phyloP scores from a whole-genome alignment of 441 rosid genomes.

The Dalechampia spathulata region DNA sequence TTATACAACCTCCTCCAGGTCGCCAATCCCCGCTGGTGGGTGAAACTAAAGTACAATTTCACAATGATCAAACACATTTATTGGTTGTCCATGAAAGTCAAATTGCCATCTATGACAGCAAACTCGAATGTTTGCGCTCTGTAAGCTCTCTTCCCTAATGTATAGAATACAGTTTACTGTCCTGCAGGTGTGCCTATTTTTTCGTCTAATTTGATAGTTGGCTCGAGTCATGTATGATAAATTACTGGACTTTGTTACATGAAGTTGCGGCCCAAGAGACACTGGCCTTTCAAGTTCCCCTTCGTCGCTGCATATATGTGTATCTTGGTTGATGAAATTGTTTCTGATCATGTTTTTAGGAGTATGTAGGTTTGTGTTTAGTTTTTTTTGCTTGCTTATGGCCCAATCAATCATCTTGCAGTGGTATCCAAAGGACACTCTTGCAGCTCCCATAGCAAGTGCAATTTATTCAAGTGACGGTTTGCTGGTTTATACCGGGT shows the following conservation, averaged over 20 bases:
- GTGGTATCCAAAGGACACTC: constrained; percentile 52
- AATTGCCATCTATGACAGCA: constrained; percentile 54
- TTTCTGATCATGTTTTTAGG: not conserved
- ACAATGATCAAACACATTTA: constrained; percentile 56
- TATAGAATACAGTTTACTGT: no score
- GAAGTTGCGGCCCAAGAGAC: no score
- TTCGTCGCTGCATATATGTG: no score
- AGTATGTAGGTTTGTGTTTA: no score
- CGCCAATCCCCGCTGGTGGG: constrained; percentile 45
- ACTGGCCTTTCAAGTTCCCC: no score
- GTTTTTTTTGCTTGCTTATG: no score
- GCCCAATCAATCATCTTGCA: constrained; percentile 16
- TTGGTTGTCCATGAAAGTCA: constrained; percentile 69
- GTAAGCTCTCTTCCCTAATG: constrained; percentile 39
- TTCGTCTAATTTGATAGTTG: no score
- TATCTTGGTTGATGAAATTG: no score
- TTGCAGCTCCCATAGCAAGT: constrained; percentile 42
- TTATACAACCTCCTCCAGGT: constrained; percentile 51
- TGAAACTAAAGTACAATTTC: constrained; percentile 74
- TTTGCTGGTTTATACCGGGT: constrained; percentile 37
- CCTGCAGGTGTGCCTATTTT: not conserved
- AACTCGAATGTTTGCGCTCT: constrained; percentile 56
- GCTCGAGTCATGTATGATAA: no score
- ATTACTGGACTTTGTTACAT: no score
- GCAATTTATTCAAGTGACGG: constrained; percentile 53